Evolutionary conservation across 2,329 filamentous ascomycete genomes (phyloP).

Genomic region (Pseudodiploospora longispora): DNA sequence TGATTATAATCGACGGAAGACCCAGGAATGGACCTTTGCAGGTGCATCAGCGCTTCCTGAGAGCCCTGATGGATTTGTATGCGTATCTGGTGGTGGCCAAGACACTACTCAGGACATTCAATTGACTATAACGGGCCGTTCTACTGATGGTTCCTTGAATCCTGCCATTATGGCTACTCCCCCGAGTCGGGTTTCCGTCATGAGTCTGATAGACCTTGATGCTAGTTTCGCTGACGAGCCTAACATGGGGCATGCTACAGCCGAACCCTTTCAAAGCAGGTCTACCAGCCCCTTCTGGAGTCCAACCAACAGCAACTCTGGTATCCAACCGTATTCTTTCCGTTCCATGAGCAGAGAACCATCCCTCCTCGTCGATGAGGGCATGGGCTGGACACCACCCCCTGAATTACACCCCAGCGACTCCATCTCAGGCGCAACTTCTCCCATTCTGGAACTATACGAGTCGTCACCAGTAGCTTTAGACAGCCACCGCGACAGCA

Average conservation of each 20-base stretch:
- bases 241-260: not conserved
- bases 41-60: too few relatives aligned
- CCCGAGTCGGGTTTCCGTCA: slow-evolving; percentile 25
- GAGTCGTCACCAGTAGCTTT: not conserved
- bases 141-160: too few relatives aligned
- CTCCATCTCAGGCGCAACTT: not conserved
- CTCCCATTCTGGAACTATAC: too few relatives aligned
- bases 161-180: slow-evolving; percentile 1
- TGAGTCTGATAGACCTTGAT: slow-evolving; percentile 9
- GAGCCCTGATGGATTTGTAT: too few relatives aligned
- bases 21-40: slow-evolving; percentile 44
- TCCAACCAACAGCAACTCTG: too few relatives aligned
- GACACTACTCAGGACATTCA: too few relatives aligned
- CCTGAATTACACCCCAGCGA: slow-evolving; percentile 5
- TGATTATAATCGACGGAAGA: slow-evolving; percentile 8
- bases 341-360: slow-evolving; percentile 2
- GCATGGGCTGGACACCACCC: slow-evolving; percentile 6
- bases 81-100: too few relatives aligned
- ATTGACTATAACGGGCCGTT: too few relatives aligned
- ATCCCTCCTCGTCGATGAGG: slow-evolving; percentile 7
- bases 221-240: not conserved
- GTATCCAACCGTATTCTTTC: not conserved
- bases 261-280: not conserved
- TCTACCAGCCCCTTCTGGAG: too few relatives aligned
- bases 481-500: not conserved